Evolutionary conservation across 805 yeast genomes (phyloP).

Genomic region (Schwanniomyces occidentalis): DNA sequence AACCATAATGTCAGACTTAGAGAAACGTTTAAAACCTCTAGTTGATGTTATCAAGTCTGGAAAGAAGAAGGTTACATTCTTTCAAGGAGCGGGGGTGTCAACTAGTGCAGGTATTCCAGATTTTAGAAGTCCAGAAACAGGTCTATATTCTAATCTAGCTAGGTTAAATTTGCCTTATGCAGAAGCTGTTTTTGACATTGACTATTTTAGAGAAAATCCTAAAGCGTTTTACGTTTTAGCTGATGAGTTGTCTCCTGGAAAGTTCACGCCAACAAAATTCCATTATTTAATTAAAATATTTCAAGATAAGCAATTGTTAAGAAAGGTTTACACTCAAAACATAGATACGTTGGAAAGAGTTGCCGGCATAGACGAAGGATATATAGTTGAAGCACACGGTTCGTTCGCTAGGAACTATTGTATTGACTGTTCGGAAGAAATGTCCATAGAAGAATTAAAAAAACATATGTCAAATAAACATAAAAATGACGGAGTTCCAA

Average conservation of each 20-base stretch:
- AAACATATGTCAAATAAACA: conserved; percentile 29
- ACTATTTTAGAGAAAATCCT: conserved; percentile 73
- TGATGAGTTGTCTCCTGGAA: conserved; percentile 84
- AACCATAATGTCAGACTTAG: no score
- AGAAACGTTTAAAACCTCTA: conserved; percentile 24
- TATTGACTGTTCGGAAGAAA: conserved; percentile 64
- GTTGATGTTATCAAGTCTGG: conserved; percentile 30
- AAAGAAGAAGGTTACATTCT: conserved; percentile 54
- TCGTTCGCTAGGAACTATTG: conserved; percentile 86
- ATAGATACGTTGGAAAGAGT: conserved; percentile 88
- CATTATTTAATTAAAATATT: conserved; percentile 71
- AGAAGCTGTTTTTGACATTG: conserved; percentile 94
- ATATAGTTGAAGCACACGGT: conserved; percentile 90
- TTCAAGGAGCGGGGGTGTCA: conserved; percentile 93
- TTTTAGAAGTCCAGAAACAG: conserved; percentile 88
- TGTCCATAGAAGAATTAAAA: conserved; percentile 49
- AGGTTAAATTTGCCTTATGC: conserved; percentile 81
- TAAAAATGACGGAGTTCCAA: conserved; percentile 45
- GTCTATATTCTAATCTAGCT: conserved; percentile 77
- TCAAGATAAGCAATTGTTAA: conserved; percentile 60
- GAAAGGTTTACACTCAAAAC: conserved; percentile 86
- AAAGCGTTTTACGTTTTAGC: conserved; percentile 84
- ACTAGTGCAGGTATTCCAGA: conserved; percentile 96
- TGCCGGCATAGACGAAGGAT: conserved; percentile 69
- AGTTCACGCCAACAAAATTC: conserved; percentile 78